Evolutionary conservation across 2,329 filamentous ascomycete genomes (phyloP), one percentile per base, ranked within the genome.

Genomic region (Rhexocercosporidium sp.): DNA sequence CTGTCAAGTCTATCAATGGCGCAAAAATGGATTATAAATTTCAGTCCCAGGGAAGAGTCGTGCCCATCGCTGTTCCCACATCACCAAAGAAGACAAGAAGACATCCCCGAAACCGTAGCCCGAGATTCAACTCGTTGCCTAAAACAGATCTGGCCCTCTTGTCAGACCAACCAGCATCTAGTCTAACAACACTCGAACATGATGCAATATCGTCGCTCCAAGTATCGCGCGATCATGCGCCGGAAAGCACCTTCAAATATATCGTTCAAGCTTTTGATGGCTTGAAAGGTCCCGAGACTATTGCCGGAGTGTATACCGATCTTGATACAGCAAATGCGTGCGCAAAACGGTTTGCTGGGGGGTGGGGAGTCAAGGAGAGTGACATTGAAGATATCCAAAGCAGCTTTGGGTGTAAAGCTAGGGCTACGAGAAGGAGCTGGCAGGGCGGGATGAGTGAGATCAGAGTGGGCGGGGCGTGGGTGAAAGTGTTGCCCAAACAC

Each of bases 11-110:
- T 31, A 31, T 31, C 9, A 31, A 31, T 31, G 0, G 29, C 4
- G 29, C 9, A 31, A 9, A 31, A 5, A 31, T 5, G 29, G 29
- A 31, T 5, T 5, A 1, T 34, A 41, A 18, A 9, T 39, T 22
- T 39, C 34, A 59, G n/a, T 59, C 44, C 44, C 34, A 59, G 18
- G 56, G 18, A 34, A 59, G 56, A 59, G 56, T 29, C 44, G 34
- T 44, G 56, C 34, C 31, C 25, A 29, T 34, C 25, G 56, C 34
- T 27, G 18, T 41, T 41, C 56, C 34, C 44, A 34, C 56, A 25
- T 59, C 56, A n/a, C 34, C 56, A n/a, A 59, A 41, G 34, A 41
- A 59, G 56, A 59, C 25, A 25, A 59, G 25, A 34, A 44, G 56
- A 59, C 20, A 18, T 44, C 56, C 56, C 25, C 34, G 34, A 59